Evolutionary conservation across 2,329 filamentous ascomycete species (phyloP), one percentile per base, ranked within the genome.

Genomic region (Hypoxylon sp.): DNA sequence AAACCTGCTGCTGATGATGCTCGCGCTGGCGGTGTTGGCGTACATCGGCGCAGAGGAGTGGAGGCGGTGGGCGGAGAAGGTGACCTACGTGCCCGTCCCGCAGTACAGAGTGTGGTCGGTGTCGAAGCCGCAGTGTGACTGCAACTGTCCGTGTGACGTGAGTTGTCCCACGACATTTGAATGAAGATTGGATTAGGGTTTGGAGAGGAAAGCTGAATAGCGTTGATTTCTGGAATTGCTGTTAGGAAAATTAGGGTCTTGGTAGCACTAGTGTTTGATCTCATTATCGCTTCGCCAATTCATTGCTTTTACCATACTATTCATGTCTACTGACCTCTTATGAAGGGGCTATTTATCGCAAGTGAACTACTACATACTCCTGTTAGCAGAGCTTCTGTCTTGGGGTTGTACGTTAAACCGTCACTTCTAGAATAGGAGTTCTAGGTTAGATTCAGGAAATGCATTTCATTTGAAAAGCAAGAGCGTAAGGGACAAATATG

Each of bases 401-500:
- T n/a, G 7, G 19, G n/a, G 34, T 23, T 41, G 21, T 7, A 23
- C 19, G 7, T 21, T 49, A 63, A 49, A 60, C 41, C 48, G 13
- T 59, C 61, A 64, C 57, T 32, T 32, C 17, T 32, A 14, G 57
- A 43, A 49, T 43, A 45, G 5, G 49, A 59, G 30, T 23, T 17
- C 23, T 4, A 11, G 30, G 13, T 41, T 6, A 19, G 56, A 53
- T 59, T 63, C 53, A 55, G 43, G 36, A 61, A 65, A 63, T 59
- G 46, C 19, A 57, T 55, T 71, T 63, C 62, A 51, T 69, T 69
- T 70, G 21, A 46, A 52, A 38, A 32, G 34, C 9, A 46, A 59
- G 53, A 62, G 60, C 36, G 46, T 45, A 50, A 67, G 51, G 57
- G 46, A 58, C 11, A 55, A 63, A 60, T 58, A 59, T 60, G 52